These are phyloP conservation scores for Cicer pinnatifidum DNA, from an alignment of 306 rosid genomes.

Conservation along the genomic window DNA sequence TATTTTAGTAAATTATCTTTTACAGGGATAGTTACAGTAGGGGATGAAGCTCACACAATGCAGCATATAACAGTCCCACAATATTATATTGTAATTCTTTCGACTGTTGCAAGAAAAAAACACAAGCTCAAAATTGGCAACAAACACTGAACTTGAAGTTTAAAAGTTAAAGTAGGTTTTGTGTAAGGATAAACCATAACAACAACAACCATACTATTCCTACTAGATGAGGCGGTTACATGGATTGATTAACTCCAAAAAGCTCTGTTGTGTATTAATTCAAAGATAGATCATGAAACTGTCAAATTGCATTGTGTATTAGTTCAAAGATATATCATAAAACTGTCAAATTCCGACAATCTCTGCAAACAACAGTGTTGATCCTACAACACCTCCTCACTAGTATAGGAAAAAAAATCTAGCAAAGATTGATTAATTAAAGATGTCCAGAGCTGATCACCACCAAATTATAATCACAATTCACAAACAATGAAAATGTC, in stretches of 20 bases:
- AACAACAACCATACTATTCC: not conserved
- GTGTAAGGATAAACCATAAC: not conserved
- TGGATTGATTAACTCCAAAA: not conserved
- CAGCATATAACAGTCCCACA: not conserved
- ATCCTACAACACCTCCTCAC: no score
- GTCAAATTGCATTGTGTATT: not conserved
- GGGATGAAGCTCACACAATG: not conserved
- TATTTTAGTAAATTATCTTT: not conserved
- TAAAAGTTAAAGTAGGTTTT: not conserved
- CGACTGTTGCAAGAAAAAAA: not conserved
- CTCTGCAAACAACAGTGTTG: no score
- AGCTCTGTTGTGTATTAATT: not conserved
- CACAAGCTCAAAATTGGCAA: not conserved
- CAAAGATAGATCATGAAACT: not conserved
- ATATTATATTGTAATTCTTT: slow-evolving; percentile 10
- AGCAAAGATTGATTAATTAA: no score
- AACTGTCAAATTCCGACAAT: not conserved
- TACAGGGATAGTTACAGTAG: not conserved
- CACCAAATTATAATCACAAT: not conserved
- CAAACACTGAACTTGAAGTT: not conserved
- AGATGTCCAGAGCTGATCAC: not conserved
- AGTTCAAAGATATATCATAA: not conserved
- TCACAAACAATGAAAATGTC: not conserved
- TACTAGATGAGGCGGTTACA: not conserved
- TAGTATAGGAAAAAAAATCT: no score